Conservation (phyloP, 2,329 filamentous ascomycete genomes). For the Mycocentrospora acerina region DNA sequence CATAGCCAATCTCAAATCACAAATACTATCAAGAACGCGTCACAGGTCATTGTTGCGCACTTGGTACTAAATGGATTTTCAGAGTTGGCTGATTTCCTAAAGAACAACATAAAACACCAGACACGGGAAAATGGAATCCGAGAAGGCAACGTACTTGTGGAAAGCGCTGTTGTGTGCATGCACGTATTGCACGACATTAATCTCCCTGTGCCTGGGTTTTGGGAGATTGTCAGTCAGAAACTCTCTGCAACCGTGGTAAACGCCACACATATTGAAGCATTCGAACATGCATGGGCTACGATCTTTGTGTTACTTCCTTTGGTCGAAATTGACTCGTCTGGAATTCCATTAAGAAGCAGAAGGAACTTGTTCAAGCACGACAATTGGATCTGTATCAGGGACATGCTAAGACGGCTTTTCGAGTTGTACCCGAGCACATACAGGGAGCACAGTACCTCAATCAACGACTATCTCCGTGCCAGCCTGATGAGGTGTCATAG, state of each 20-base stretch:
- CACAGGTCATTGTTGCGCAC: constrained; percentile 41
- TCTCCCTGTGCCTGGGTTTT: constrained; percentile 41
- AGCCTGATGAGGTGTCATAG: constrained; percentile 55
- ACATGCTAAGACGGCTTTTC: constrained; percentile 51
- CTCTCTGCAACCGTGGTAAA: constrained; percentile 20
- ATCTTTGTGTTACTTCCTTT: constrained; percentile 57
- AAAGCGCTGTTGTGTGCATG: constrained; percentile 51
- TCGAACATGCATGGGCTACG: constrained; percentile 45
- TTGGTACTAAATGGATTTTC: constrained; percentile 36
- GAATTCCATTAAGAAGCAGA: constrained; percentile 47
- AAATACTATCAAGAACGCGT: constrained; percentile 35
- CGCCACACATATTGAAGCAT: constrained; percentile 27
- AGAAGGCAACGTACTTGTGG: constrained; percentile 46
- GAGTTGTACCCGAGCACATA: constrained; percentile 49
- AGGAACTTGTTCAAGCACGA: constrained; percentile 45
- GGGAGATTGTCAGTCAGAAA: constrained; percentile 46
- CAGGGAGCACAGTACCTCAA: constrained; percentile 41
- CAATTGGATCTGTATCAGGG: constrained; percentile 54
- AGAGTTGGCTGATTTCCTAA: constrained; percentile 47
- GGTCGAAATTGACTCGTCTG: constrained; percentile 53
- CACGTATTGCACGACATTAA: constrained; percentile 43
- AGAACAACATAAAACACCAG: constrained; percentile 45
- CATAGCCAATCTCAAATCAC: constrained; percentile 18
- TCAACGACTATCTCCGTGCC: constrained; percentile 58
- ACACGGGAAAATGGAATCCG: constrained; percentile 53